Conservation (phyloP, 768 basidiomycete genomes). For the Boletus rex-veris region DNA sequence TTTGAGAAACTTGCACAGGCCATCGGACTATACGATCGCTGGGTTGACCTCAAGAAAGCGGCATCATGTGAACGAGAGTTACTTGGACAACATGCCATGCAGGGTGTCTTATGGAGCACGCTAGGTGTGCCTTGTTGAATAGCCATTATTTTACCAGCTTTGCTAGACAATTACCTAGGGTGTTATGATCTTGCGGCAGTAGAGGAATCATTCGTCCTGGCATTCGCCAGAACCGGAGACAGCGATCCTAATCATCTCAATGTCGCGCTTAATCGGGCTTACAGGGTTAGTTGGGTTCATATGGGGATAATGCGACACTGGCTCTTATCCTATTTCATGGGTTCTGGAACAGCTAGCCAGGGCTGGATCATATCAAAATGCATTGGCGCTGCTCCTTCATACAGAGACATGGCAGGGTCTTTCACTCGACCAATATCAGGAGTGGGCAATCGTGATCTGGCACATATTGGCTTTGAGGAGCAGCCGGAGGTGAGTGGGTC, state of each 20-base stretch:
- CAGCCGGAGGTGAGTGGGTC: slow-evolving; percentile 56
- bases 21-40: slow-evolving; percentile 65
- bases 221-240: slow-evolving; percentile 57
- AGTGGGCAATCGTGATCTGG: slow-evolving; percentile 79
- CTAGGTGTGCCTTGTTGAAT: slow-evolving; percentile 44
- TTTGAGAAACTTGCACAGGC: slow-evolving; percentile 69
- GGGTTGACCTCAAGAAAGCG: slow-evolving; percentile 56
- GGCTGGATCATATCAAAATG: slow-evolving; percentile 62
- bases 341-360: slow-evolving; percentile 52
- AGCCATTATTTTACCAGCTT: neutral
- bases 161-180: slow-evolving; percentile 41
- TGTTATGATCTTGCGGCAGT: slow-evolving; percentile 60
- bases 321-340: slow-evolving; percentile 7
- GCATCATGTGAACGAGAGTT: slow-evolving; percentile 54
- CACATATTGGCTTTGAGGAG: slow-evolving; percentile 66
- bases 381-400: slow-evolving; percentile 60
- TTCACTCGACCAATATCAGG: slow-evolving; percentile 57
- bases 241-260: slow-evolving; percentile 61
- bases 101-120: slow-evolving; percentile 68
- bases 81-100: slow-evolving; percentile 71
- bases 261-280: slow-evolving; percentile 61
- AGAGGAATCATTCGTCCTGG: slow-evolving; percentile 67
- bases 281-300: slow-evolving; percentile 46
- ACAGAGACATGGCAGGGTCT: slow-evolving; percentile 70
- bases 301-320: neutral